These are phyloP conservation scores for Blastocladiella emersonii DNA, from an alignment of 371 early-diverging fungal genomes.

Conservation along the genomic window DNA sequence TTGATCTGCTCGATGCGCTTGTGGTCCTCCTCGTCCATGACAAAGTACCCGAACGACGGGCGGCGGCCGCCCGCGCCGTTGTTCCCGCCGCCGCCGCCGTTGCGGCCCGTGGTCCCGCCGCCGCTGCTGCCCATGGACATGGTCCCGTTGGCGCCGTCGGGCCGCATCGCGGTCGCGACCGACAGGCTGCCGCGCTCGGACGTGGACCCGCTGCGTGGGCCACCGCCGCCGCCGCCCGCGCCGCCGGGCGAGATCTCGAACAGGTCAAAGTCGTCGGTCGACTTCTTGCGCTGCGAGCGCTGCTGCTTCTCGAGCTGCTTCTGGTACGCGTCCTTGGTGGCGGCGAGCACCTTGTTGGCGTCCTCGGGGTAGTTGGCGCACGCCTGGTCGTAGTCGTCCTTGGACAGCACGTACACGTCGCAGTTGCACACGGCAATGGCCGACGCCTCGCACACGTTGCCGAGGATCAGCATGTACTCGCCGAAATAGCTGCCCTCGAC, in stretches of 20 bases:
- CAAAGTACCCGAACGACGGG: conserved; percentile 6
- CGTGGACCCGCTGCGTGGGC: background rate
- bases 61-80: background rate
- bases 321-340: conserved; percentile 11
- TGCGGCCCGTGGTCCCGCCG: background rate
- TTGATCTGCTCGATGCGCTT: background rate
- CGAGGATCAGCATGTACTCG: conserved; percentile 24
- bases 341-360: conserved; percentile 14
- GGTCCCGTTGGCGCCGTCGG: background rate
- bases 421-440: conserved; percentile 29
- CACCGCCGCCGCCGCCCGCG: background rate
- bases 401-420: conserved; percentile 28
- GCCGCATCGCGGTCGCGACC: too few relatives aligned
- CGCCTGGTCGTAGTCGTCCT: conserved; percentile 20
- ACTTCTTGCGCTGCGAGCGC: background rate
- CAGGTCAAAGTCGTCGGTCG: background rate
- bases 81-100: background rate
- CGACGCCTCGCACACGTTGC: conserved; percentile 24
- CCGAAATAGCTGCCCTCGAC: conserved; percentile 31
- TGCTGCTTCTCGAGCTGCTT: background rate
- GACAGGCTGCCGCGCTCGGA: too few relatives aligned
- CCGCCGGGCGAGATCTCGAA: background rate
- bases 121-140: background rate
- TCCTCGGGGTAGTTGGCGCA: conserved; percentile 27
- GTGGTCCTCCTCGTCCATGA: conserved; percentile 4